Evolutionary conservation across 495 filamentous ascomycete species (phyloP).

Genomic region (Aspergillus saccharolyticus): DNA sequence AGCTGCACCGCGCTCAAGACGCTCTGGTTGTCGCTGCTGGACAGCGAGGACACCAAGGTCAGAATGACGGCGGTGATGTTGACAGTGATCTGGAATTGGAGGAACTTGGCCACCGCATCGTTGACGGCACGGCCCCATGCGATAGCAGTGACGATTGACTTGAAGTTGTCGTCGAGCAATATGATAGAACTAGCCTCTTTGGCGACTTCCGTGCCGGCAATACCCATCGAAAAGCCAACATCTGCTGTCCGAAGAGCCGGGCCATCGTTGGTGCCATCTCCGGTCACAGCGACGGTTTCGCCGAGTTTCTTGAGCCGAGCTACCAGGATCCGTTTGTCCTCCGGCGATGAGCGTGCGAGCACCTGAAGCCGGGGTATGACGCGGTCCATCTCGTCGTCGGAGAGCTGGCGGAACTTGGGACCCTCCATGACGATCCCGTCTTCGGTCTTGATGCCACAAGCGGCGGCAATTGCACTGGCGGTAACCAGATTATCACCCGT

Average conservation of each 20-base stretch:
- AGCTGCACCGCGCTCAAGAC: slow-evolving; percentile 84
- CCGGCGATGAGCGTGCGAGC: slow-evolving; percentile 78
- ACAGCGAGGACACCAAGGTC: slow-evolving; percentile 80
- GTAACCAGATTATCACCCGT: slow-evolving; percentile 81
- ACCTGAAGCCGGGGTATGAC: slow-evolving; percentile 74
- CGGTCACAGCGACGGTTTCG: slow-evolving; percentile 82
- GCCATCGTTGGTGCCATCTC: slow-evolving; percentile 87
- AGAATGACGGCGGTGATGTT: slow-evolving; percentile 82
- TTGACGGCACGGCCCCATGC: slow-evolving; percentile 91
- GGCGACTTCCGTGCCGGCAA: slow-evolving; percentile 86
- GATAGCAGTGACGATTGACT: slow-evolving; percentile 80
- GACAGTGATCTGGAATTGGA: slow-evolving; percentile 90
- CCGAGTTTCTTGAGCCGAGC: slow-evolving; percentile 66
- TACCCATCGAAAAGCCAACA: slow-evolving; percentile 91
- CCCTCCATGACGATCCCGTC: slow-evolving; percentile 77
- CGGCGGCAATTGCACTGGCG: slow-evolving; percentile 73
- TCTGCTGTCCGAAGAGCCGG: slow-evolving; percentile 81
- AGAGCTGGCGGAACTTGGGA: slow-evolving; percentile 73
- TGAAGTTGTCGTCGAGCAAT: slow-evolving; percentile 87
- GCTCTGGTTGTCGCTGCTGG: slow-evolving; percentile 56
- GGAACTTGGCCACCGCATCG: slow-evolving; percentile 83
- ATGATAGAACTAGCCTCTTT: slow-evolving; percentile 92
- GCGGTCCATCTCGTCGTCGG: slow-evolving; percentile 62
- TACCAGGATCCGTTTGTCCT: slow-evolving; percentile 81
- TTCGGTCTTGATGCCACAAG: slow-evolving; percentile 78